Base-by-base conservation (phyloP, 129 eudicot species). In the Lactuca saligna region DNA sequence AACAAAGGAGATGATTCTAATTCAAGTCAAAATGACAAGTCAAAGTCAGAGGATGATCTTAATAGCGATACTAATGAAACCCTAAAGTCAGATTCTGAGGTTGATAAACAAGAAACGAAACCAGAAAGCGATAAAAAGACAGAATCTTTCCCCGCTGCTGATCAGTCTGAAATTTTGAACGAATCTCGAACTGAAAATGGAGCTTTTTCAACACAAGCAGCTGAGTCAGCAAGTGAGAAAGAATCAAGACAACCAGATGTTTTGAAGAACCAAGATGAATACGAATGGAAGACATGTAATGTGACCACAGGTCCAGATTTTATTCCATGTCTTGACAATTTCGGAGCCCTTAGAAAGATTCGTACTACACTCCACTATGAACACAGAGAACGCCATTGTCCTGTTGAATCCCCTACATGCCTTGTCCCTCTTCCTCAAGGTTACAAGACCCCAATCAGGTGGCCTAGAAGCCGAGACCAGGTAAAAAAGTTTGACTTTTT, bases 351-450 rank as follows among this genome's bases (percentile, higher is more conserved):
- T 46, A 84, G 63, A 63, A 62, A 66, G 12, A 66, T 84, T 68
- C 55, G 54, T 15, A 70, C 17, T 54, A 84, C 86, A 25, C 7
- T 16, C 49, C 89, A 84, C 57, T 84, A 65, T 57, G 86, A 84
- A 72, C 89, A 84, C 75, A 69, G 86, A 55, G 89, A 84, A 61
- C 81, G 89, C 51, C 89, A 84, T 41, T 84, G 89, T 64, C 89
- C 89, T 2, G 73, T 64, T 15, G 79, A 81, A 46, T 72, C 89
- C 12, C 89, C 89, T 5, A 84, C 86, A 13, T 84, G 89, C 71
- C 65, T 84, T 33, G 80, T 84, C 46, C 71, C 84, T 5, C 63
- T 78, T 67, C 89, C 86, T 32, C 57, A 71, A 63, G 81, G 83
- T 16, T 84, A 84, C 77, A 80, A 67, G 65, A 73, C 54, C 46